phyloP scores from a whole-genome alignment of 208 protist genomes.

The Tritrichomonas musculus region DNA sequence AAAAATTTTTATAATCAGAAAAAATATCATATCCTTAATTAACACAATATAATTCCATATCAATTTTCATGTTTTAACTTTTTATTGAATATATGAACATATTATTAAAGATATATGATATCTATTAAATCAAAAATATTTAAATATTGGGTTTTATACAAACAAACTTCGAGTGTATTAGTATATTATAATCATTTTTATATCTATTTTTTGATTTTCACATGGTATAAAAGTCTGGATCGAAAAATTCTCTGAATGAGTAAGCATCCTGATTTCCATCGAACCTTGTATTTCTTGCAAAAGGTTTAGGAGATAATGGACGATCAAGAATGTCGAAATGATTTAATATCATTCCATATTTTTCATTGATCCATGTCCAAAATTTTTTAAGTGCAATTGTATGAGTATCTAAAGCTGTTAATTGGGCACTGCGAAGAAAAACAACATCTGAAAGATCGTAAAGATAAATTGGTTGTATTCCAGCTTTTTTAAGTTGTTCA shows the following conservation, averaged over 20 bases:
- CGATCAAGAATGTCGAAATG: background rate
- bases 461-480: conserved; percentile 14
- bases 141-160: no score
- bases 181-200: no score
- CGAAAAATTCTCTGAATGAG: background rate
- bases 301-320: background rate
- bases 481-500: background rate
- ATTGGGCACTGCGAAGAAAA: background rate
- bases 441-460: conserved; percentile 29
- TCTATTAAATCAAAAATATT: no score
- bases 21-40: background rate
- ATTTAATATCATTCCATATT: background rate
- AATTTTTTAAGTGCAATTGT: background rate
- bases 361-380: background rate
- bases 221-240: background rate
- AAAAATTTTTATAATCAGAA: background rate
- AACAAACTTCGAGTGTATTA: no score
- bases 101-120: no score
- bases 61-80: no score
- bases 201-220: no score
- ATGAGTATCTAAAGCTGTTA: background rate
- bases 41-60: no score
- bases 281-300: background rate
- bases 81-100: no score
- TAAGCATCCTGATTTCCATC: conserved; percentile 11